Percentiles rank a stretch among this genome's conserved stretches.
These are phyloP conservation scores for Termitomyces sp. DNA, from an alignment of 768 basidiomycete genomes.

Conservation along the genomic window DNA sequence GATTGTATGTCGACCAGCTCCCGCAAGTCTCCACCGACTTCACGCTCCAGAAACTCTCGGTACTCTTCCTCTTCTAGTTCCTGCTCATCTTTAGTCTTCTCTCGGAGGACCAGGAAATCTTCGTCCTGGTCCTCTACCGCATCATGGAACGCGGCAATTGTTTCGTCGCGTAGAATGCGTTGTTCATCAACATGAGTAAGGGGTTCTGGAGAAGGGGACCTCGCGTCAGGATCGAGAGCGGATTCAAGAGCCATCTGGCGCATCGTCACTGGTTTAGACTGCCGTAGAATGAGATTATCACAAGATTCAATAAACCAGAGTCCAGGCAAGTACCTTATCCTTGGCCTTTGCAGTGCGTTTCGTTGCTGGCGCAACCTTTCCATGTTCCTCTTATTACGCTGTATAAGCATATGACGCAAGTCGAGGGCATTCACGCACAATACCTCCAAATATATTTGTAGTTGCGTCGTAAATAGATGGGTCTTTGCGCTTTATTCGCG, in stretches of 20 bases:
- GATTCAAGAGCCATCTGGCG: constrained; percentile 69
- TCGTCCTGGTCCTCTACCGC: constrained; percentile 30
- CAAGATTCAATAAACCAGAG: neutral
- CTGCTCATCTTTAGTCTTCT: constrained; percentile 72
- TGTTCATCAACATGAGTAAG: constrained; percentile 73
- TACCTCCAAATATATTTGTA: constrained; percentile 78
- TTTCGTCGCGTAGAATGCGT: constrained; percentile 67
- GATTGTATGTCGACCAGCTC: constrained; percentile 58
- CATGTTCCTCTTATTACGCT: constrained; percentile 54
- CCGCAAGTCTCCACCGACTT: constrained; percentile 72
- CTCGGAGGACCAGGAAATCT: constrained; percentile 63
- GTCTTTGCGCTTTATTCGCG: constrained; percentile 75
- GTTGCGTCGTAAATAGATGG: constrained; percentile 76
- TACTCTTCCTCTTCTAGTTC: constrained; percentile 86
- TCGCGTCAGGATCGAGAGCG: constrained; percentile 45
- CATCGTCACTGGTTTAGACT: constrained; percentile 72
- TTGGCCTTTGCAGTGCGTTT: constrained; percentile 25
- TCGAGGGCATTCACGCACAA: neutral
- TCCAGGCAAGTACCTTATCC: constrained; percentile 42
- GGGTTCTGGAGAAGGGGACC: constrained; percentile 53
- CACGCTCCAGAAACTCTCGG: constrained; percentile 69
- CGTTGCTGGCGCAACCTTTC: constrained; percentile 34
- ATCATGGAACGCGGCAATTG: constrained; percentile 75
- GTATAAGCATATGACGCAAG: neutral
- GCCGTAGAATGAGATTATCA: neutral